Evolutionary conservation across 2,329 filamentous ascomycete species (phyloP).

Genomic region (Pezicula rhizophila): DNA sequence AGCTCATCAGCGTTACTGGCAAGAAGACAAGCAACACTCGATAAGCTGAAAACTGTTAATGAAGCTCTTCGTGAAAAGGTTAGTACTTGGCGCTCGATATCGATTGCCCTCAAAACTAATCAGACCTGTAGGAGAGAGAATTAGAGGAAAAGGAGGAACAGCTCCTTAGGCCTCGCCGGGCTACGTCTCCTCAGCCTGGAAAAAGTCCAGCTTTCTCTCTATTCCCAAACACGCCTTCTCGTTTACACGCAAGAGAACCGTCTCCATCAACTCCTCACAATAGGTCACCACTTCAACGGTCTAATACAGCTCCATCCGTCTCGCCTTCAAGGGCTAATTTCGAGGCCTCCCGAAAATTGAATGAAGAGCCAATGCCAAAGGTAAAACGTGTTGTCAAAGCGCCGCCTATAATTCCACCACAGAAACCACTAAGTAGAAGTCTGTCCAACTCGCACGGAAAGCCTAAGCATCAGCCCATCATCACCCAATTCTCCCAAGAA

Average conservation of each 20-base stretch:
- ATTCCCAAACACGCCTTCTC: conserved; percentile 24
- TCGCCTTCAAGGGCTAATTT: conserved; percentile 37
- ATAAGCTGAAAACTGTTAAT: conserved; percentile 50
- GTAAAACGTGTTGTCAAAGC: conserved; percentile 10
- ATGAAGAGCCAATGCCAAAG: conserved; percentile 14
- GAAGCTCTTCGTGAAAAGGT: conserved; percentile 35
- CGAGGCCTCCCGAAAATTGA: conserved; percentile 7
- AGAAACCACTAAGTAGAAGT: neutral
- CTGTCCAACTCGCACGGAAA: neutral
- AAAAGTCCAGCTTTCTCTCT: conserved; percentile 41
- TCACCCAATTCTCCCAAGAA: neutral
- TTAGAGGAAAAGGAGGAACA: conserved; percentile 13
- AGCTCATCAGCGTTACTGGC: conserved; percentile 37
- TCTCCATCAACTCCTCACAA: conserved; percentile 5
- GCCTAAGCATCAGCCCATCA: neutral
- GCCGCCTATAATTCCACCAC: neutral
- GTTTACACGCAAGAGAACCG: conserved; percentile 8
- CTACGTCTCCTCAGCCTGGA: conserved; percentile 42
- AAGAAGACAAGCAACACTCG: conserved; percentile 52
- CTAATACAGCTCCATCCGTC: conserved; percentile 48
- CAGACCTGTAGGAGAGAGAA: neutral
- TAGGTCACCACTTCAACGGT: conserved; percentile 31
- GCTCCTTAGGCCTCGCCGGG: conserved; percentile 32
- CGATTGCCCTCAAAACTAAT: conserved; percentile 24
- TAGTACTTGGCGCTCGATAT: conserved; percentile 1